Evolutionary conservation across 1,284 basidiomycete genomes (phyloP).

Genomic region (Leccinum subrobustum): DNA sequence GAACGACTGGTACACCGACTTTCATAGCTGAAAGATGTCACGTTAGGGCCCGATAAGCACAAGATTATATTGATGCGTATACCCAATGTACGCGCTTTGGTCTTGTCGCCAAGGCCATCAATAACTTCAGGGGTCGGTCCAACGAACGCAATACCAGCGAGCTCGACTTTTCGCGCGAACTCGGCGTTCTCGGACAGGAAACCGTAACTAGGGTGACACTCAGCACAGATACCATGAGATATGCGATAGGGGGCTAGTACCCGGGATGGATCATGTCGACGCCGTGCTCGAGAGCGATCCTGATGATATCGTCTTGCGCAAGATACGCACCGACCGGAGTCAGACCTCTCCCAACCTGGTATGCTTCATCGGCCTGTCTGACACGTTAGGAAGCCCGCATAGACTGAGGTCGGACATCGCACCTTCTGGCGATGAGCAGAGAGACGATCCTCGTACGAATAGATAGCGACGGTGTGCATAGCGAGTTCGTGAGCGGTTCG

Average conservation of each 20-base stretch:
- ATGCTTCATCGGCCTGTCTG: slow-evolving; percentile 91
- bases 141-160: slow-evolving; percentile 96
- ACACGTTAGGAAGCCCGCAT: slow-evolving; percentile 44
- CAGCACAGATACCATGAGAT: slow-evolving; percentile 1
- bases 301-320: slow-evolving; percentile 96
- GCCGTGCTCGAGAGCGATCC: slow-evolving; percentile 92
- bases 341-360: slow-evolving; percentile 94
- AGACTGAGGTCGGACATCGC: slow-evolving; percentile 33
- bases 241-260: slow-evolving; percentile 39
- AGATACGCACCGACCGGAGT: slow-evolving; percentile 97
- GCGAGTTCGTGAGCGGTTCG: slow-evolving; percentile 98
- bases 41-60: slow-evolving; percentile 8
- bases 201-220: slow-evolving; percentile 68
- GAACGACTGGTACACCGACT: slow-evolving; percentile 93
- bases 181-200: slow-evolving; percentile 97
- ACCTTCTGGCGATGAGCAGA: slow-evolving; percentile 98
- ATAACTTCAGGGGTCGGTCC: slow-evolving; percentile 97
- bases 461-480: slow-evolving; percentile 99
- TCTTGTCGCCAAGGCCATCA: slow-evolving; percentile 98
- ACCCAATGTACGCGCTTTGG: slow-evolving; percentile 91
- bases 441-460: slow-evolving; percentile 95
- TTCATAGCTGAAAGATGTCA: slow-evolving; percentile 61
- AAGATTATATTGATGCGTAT: slow-evolving; percentile 15
- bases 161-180: slow-evolving; percentile 96
- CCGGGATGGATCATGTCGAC: slow-evolving; percentile 99